Conservation (phyloP, 148 eudicot genomes). For the Spergularia marina region DNA sequence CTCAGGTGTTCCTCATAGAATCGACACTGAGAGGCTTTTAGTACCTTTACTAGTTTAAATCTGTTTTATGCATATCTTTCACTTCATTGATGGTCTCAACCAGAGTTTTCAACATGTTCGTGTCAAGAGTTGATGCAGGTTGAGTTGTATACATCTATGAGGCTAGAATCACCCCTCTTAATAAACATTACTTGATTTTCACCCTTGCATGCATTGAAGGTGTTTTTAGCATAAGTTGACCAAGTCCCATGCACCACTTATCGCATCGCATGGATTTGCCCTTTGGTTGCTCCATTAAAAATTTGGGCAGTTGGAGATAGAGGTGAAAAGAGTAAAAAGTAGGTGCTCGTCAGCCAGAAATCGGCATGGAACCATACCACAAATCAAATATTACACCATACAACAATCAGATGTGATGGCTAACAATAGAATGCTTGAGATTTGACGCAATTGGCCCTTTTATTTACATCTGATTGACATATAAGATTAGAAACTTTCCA, state of each 20-base stretch:
- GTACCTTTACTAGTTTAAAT: no score
- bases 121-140: not conserved
- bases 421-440: not conserved
- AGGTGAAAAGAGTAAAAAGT: not conserved
- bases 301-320: not conserved
- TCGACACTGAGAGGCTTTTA: no score
- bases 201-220: not conserved
- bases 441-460: not conserved
- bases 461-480: not conserved
- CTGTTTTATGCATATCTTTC: no score
- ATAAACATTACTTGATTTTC: not conserved
- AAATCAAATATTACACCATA: not conserved
- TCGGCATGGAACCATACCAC: slow-evolving; percentile 15
- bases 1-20: no score
- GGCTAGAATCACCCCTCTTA: no score
- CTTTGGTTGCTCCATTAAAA: not conserved
- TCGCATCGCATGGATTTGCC: slow-evolving; percentile 3
- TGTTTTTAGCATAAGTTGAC: not conserved
- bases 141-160: not conserved
- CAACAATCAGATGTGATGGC: not conserved
- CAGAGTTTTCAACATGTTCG: no score
- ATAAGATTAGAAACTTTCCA: not conserved
- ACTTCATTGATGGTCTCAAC: no score
- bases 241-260: not conserved
- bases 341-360: not conserved